phyloP scores from a whole-genome alignment of 192 early-diverging fungal species.

The Diversispora epigaea region DNA sequence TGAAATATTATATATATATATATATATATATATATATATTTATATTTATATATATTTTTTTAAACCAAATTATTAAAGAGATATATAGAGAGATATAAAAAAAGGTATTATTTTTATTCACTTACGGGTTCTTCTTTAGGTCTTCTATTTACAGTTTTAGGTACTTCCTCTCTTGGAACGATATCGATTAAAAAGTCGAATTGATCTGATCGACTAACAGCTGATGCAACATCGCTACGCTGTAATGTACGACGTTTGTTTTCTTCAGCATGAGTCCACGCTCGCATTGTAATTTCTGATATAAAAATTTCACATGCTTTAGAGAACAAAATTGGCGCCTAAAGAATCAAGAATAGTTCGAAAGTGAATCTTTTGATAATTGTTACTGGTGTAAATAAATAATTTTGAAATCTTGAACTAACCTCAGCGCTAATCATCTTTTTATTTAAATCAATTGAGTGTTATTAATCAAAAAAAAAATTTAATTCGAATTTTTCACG shows the following conservation, averaged over 20 bases:
- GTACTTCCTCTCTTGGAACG: constrained; percentile 85
- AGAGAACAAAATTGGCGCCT: constrained; percentile 89
- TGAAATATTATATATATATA: too few relatives aligned
- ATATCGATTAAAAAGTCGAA: constrained; percentile 99
- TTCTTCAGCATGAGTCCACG: constrained; percentile 93
- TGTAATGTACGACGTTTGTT: constrained; percentile 95
- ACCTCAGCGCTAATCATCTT: constrained; percentile 61
- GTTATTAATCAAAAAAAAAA: too few relatives aligned
- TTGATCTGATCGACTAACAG: constrained; percentile 86
- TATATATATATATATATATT: neutral
- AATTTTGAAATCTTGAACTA: neutral
- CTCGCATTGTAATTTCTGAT: constrained; percentile 79
- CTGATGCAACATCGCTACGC: constrained; percentile 84
- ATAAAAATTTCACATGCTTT: constrained; percentile 98
- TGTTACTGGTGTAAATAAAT: neutral
- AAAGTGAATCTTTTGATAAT: neutral
- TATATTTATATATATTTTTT: neutral
- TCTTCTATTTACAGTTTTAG: constrained; percentile 29
- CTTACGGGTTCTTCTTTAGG: constrained; percentile 30
- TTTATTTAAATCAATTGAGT: too few relatives aligned
- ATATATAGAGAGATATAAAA: neutral
- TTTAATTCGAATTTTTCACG: neutral
- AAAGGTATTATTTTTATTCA: constrained; percentile 14
- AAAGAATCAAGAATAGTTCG: neutral
- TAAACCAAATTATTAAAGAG: constrained; percentile 13